A percentile compares a stretch with the other conserved stretches of the same genome.
phyloP scores from a whole-genome alignment of 179 eudicot species.

The Pouteria campechiana region DNA sequence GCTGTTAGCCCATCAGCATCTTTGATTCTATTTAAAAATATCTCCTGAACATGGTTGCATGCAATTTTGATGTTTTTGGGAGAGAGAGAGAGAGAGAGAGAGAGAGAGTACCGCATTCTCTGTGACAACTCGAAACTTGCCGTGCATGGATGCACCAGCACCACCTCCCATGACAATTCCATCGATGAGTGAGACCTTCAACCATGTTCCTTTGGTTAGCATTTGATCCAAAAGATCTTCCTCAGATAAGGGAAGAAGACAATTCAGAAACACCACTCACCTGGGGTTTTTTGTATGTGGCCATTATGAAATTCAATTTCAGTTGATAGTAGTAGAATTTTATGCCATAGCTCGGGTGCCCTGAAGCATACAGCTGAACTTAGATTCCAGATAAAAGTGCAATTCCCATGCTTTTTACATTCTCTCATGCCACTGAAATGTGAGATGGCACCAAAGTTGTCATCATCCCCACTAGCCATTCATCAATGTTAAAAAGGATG shows the following conservation, averaged over 20 bases:
- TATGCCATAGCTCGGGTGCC: slow-evolving; percentile 18
- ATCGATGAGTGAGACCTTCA: slow-evolving; percentile 12
- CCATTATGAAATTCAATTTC: slow-evolving; percentile 13
- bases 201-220: not conserved
- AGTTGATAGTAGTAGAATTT: slow-evolving; percentile 14
- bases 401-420: too few relatives aligned
- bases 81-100: not conserved
- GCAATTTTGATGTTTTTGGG: too few relatives aligned
- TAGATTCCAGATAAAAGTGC: not conserved
- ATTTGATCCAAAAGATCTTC: not conserved
- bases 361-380: slow-evolving; percentile 1
- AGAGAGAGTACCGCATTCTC: slow-evolving; percentile 15
- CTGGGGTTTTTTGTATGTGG: slow-evolving; percentile 20
- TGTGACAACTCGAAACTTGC: slow-evolving; percentile 20
- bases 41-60: too few relatives aligned
- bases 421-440: too few relatives aligned
- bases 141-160: slow-evolving; percentile 18
- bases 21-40: too few relatives aligned
- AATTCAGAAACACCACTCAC: slow-evolving; percentile 2
- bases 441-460: too few relatives aligned
- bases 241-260: not conserved
- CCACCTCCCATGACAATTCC: slow-evolving; percentile 34
- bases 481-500: too few relatives aligned
- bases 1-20: too few relatives aligned
- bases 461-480: too few relatives aligned